These are phyloP conservation scores for Cicer judaicum DNA, from an alignment of 306 rosid genomes.

Conservation along the genomic window DNA sequence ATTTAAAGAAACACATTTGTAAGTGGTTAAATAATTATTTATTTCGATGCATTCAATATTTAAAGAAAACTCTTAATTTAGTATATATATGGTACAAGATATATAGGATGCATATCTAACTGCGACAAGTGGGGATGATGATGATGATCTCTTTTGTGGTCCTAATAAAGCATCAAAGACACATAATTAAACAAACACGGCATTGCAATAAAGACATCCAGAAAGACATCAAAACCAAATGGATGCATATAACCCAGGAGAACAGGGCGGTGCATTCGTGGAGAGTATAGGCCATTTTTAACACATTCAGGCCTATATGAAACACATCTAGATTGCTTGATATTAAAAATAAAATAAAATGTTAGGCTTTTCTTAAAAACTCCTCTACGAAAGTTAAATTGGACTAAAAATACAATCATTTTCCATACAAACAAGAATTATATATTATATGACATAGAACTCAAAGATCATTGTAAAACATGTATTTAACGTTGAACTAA, in stretches of 20 bases:
- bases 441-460: constrained; percentile 12
- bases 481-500: constrained; percentile 26
- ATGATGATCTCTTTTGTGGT: neutral
- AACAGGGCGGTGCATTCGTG: neutral
- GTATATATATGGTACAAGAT: constrained; percentile 1
- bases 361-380: neutral
- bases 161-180: constrained; percentile 5
- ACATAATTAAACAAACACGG: neutral
- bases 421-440: constrained; percentile 9
- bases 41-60: constrained; percentile 31
- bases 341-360: neutral
- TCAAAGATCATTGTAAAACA: neutral
- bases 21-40: constrained; percentile 20
- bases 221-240: constrained; percentile 25
- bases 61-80: neutral
- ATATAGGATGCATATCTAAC: constrained; percentile 36
- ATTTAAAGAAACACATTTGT: constrained; percentile 5
- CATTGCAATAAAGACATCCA: constrained; percentile 36
- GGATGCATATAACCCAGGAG: constrained; percentile 16
- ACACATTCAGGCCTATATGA: constrained; percentile 17
- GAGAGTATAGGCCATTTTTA: constrained; percentile 16
- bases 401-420: constrained; percentile 2
- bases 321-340: constrained; percentile 18
- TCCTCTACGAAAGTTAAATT: constrained; percentile 11
- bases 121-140: constrained; percentile 16